A percentile compares a stretch with the other conserved stretches of the same genome.
phyloP scores from a whole-genome alignment of 2,329 filamentous ascomycete species.

The Aspergillus brunneoviolaceus region DNA sequence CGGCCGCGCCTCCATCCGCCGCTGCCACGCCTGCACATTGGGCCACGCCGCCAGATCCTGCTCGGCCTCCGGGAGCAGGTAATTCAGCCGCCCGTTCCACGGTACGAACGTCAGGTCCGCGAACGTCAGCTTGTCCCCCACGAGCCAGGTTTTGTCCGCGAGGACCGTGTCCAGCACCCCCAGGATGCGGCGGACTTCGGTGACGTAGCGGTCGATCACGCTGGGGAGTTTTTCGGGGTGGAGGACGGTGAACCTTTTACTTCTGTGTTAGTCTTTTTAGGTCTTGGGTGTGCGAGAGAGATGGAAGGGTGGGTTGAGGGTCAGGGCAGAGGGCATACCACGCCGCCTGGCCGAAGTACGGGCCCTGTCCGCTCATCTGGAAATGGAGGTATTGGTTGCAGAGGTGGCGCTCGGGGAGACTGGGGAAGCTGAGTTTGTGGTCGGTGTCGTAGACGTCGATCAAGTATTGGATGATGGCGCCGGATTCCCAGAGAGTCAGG shows the following conservation, averaged over 20 bases:
- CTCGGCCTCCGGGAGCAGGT: neutral
- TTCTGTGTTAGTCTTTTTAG: too few species aligned
- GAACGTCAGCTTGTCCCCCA: slow-evolving; percentile 6
- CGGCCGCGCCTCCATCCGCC: slow-evolving; percentile 2
- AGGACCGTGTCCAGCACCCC: slow-evolving; percentile 3
- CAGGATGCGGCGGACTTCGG: neutral
- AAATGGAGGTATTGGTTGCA: slow-evolving; percentile 11
- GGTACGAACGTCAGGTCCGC: slow-evolving; percentile 9
- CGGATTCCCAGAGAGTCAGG: slow-evolving; percentile 27
- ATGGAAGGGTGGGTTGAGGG: neutral
- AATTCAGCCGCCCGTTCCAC: slow-evolving; percentile 5
- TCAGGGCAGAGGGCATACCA: neutral
- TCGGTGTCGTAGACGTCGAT: slow-evolving; percentile 22
- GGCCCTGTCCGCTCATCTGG: slow-evolving; percentile 10
- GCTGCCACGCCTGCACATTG: slow-evolving; percentile 7
- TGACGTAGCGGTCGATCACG: slow-evolving; percentile 2
- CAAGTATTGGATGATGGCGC: slow-evolving; percentile 53
- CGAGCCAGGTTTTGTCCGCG: neutral
- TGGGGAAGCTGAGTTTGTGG: neutral
- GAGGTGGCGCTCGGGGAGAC: neutral
- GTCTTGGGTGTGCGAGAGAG: too few species aligned
- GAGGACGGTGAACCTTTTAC: neutral
- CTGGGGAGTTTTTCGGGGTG: neutral
- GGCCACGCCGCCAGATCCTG: neutral
- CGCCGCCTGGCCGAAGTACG: slow-evolving; percentile 10